Base-by-base conservation (phyloP, 495 filamentous ascomycete species). In the Cairneyella variabilis region DNA sequence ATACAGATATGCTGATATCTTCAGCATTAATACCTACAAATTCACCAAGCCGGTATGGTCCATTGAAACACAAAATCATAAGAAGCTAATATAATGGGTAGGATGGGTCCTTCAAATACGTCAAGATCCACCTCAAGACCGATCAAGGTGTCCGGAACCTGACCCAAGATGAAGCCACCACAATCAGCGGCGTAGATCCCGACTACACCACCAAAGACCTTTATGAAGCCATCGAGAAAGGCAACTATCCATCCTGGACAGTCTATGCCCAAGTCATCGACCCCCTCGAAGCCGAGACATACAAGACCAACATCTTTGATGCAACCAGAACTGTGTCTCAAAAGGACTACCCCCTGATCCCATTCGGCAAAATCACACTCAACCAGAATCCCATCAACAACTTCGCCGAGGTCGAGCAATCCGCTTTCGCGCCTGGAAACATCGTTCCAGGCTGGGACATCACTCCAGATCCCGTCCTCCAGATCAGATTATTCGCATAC, bases 261-360 rank as follows among this genome's bases (percentile, higher is more conserved):
- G 80, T 82, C 65, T 82, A 86, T 57, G 78, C 86, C 1, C 88
- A 92, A 62, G 74, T 83, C 28, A 76, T 92, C 49, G 76, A 76
- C 26, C 84, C 84, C 21, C 79, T 85, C 55, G 73, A 90, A 59
- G 86, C 86, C 23, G 77, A 88, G 63, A 80, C 83, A 56, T 84
- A 88, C 68, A 75, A 79, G 53, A 89, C 80, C 73, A 84, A 84
- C 66, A 72, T 89, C 60, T 86, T 93, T 53, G 89, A 93, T 67
- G 67, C 89, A 60, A 91, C 89, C 61, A 89, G 91, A 70, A 75
- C 88, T 59, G 90, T 88, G 82, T 84, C 86, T 3, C 82, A 86
- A 48, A 76, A 71, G 38, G 75, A 88, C 38, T 82, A 88, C 38
- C 89, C 89, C 9, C 75, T 89, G 21, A 78, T 79, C 20, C 75